These are phyloP conservation scores for Carnegiea gigantea DNA, from an alignment of 179 eudicot genomes.

Conservation along the genomic window DNA sequence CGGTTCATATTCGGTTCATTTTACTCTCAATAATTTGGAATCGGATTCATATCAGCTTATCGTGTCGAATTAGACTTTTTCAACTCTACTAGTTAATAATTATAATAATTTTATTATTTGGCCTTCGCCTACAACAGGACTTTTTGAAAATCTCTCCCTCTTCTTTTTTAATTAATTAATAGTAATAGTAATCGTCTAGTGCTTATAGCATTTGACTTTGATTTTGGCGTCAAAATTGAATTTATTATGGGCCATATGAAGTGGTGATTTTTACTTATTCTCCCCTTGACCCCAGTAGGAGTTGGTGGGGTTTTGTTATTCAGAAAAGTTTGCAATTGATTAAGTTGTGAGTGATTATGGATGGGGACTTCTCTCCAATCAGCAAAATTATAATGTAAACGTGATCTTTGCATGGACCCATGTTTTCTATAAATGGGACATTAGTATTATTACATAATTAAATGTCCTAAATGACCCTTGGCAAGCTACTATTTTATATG, in stretches of 20 bases:
- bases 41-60: no score
- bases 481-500: background rate
- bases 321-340: background rate
- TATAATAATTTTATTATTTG: no score
- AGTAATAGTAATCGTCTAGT: background rate
- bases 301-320: slow-evolving; percentile 32
- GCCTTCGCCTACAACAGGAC: no score
- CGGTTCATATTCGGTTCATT: no score
- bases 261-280: slow-evolving; percentile 21
- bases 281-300: slow-evolving; percentile 28
- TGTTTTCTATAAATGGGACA: slow-evolving; percentile 1
- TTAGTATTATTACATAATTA: background rate
- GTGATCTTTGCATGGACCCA: slow-evolving; percentile 19
- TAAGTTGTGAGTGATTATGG: slow-evolving; percentile 18
- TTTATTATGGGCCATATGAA: background rate
- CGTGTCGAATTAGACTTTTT: no score
- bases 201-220: slow-evolving; percentile 1
- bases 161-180: no score
- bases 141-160: no score
- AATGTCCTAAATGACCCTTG: slow-evolving; percentile 11
- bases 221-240: background rate
- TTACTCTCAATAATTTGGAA: no score
- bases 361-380: slow-evolving; percentile 21
- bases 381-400: slow-evolving; percentile 24
- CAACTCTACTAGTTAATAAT: no score